A percentile compares a stretch with the other conserved stretches of the same genome.
Evolutionary conservation across 306 rosid genomes (phyloP).

Genomic region (Datisca glomerata): DNA sequence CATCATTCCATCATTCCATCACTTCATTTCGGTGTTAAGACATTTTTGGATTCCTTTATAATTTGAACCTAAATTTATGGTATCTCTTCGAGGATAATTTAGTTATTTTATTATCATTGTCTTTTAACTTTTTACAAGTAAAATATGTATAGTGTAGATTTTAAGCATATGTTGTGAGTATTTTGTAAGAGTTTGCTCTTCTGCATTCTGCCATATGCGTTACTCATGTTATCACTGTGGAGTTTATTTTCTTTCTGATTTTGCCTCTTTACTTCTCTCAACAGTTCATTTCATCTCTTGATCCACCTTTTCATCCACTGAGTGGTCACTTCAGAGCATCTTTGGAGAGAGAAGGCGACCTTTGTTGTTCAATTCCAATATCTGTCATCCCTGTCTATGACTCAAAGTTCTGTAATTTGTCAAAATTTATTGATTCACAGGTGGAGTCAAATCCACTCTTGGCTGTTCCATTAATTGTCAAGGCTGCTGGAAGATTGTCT

Average conservation of each 20-base stretch:
- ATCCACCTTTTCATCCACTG: conserved; percentile 51
- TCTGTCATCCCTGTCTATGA: conserved; percentile 53
- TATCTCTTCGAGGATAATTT: no score
- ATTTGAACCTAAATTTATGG: no score
- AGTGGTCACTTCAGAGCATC: conserved; percentile 77
- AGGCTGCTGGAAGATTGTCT: conserved; percentile 38
- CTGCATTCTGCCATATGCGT: no score
- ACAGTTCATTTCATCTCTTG: conserved; percentile 6
- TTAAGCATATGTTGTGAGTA: no score
- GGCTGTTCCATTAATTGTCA: conserved; percentile 38
- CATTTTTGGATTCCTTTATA: no score
- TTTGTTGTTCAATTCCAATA: conserved; percentile 47
- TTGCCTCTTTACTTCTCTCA: conserved; percentile 17
- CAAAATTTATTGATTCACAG: conserved; percentile 55
- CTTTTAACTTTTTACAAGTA: no score
- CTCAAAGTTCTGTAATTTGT: conserved; percentile 37
- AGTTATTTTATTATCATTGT: no score
- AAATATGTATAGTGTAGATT: no score
- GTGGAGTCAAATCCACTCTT: conserved; percentile 66
- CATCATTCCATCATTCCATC: no score
- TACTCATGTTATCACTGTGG: neutral
- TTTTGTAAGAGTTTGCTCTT: no score
- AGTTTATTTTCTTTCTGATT: conserved; percentile 8
- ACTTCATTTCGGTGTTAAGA: no score
- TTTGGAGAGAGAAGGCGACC: conserved; percentile 55